These are phyloP conservation scores for Chlorophyllum brunneum DNA, from an alignment of 768 basidiomycete genomes.

Conservation along the genomic window DNA sequence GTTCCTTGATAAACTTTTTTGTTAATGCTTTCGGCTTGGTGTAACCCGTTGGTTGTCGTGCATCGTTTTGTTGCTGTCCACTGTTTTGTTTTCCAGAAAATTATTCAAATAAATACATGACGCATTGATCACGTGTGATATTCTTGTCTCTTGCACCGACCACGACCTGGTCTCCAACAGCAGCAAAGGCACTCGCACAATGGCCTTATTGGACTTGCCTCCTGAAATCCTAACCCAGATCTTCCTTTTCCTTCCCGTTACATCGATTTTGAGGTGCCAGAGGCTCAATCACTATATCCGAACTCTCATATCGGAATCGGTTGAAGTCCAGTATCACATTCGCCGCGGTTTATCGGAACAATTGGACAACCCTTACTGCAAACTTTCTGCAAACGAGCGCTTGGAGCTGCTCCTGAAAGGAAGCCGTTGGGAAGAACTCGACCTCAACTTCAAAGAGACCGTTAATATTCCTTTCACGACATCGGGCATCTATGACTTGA, in stretches of 20 bases:
- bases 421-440: constrained; percentile 23
- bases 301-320: constrained; percentile 3
- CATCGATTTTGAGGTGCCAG: background rate
- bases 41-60: background rate
- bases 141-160: background rate
- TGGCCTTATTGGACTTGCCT: constrained; percentile 27
- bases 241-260: background rate
- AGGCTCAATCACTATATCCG: background rate
- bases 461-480: constrained; percentile 25
- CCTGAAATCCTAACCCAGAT: constrained; percentile 7
- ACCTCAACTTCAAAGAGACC: constrained; percentile 21
- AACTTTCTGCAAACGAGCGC: background rate
- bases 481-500: constrained; percentile 40
- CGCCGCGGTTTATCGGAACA: constrained; percentile 7
- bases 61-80: background rate
- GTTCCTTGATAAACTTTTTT: constrained; percentile 6
- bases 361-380: constrained; percentile 13
- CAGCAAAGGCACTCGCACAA: too few species aligned
- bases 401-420: constrained; percentile 11
- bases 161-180: constrained; percentile 12
- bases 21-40: background rate
- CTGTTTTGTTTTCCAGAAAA: background rate
- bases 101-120: background rate
- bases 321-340: constrained; percentile 10
- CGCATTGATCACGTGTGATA: background rate